A percentile compares a stretch with the other conserved stretches of the same genome.
Evolutionary conservation across 352 stramenopile genomes (phyloP).

Genomic region (Globisporangium irregulare): DNA sequence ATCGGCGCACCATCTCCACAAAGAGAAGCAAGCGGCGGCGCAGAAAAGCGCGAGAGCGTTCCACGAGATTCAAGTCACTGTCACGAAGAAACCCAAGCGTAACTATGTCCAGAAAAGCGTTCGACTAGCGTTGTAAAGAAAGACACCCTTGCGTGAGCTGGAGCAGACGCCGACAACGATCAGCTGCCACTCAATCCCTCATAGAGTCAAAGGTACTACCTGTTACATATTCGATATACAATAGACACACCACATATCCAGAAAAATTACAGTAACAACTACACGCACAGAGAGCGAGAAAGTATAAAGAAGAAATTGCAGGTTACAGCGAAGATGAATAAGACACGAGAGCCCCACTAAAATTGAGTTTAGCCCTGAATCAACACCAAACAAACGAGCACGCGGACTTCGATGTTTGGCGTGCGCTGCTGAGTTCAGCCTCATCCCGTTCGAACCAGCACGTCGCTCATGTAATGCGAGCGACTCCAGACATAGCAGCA

Average conservation of each 20-base stretch:
- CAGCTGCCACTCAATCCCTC: background rate
- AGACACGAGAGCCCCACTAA: background rate
- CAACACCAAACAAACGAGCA: background rate
- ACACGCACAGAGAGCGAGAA: background rate
- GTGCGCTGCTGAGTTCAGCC: background rate
- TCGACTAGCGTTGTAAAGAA: slow-evolving; percentile 27
- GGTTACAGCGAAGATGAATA: background rate
- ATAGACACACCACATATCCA: slow-evolving; percentile 13
- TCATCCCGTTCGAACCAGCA: background rate
- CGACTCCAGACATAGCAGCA: too few species aligned
- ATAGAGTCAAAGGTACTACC: background rate
- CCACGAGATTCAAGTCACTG: slow-evolving; percentile 57
- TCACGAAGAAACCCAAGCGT: slow-evolving; percentile 68
- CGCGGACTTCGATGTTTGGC: background rate
- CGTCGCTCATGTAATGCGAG: too few species aligned
- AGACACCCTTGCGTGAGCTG: background rate
- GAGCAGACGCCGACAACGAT: background rate
- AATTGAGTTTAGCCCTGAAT: background rate
- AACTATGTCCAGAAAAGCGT: slow-evolving; percentile 63
- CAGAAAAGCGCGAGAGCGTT: slow-evolving; percentile 22
- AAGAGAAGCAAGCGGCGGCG: slow-evolving; percentile 16
- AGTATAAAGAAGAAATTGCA: slow-evolving; percentile 2
- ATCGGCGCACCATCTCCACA: slow-evolving; percentile 32
- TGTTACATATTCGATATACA: slow-evolving; percentile 12
- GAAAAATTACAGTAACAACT: background rate